These are phyloP conservation scores for Trichoderma orchidacearum DNA, from an alignment of 495 filamentous ascomycete genomes.

Conservation along the genomic window DNA sequence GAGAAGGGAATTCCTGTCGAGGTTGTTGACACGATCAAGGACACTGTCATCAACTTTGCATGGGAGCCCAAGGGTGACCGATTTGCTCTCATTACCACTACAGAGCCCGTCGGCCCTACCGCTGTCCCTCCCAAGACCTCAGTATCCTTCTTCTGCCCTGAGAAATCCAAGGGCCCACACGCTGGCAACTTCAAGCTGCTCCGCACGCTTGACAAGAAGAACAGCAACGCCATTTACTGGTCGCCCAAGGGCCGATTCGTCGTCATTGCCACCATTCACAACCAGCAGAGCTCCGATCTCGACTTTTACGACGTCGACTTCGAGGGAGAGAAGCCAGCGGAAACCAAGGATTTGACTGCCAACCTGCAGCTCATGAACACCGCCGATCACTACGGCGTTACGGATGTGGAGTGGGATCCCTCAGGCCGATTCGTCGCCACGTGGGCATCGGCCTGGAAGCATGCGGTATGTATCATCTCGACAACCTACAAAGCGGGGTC, in stretches of 20 bases:
- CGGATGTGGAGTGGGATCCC: constrained; percentile 95
- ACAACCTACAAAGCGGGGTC: not conserved
- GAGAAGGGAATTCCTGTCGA: constrained; percentile 98
- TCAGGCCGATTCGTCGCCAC: constrained; percentile 88
- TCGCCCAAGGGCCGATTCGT: constrained; percentile 94
- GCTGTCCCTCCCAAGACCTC: constrained; percentile 85
- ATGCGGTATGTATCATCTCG: constrained; percentile 51
- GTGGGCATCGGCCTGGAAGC: constrained; percentile 89
- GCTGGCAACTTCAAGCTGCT: constrained; percentile 92
- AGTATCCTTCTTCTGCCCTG: constrained; percentile 90
- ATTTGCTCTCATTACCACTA: constrained; percentile 93
- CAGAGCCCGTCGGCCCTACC: constrained; percentile 62
- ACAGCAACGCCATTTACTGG: constrained; percentile 98
- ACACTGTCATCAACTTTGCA: constrained; percentile 96
- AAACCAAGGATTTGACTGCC: constrained; percentile 84
- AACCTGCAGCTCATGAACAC: constrained; percentile 89
- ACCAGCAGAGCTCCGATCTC: constrained; percentile 81
- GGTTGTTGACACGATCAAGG: constrained; percentile 92
- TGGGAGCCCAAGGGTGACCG: constrained; percentile 97
- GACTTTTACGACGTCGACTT: constrained; percentile 98
- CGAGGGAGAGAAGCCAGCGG: constrained; percentile 87
- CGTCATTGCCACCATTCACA: constrained; percentile 81
- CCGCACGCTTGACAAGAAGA: constrained; percentile 92
- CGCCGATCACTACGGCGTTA: constrained; percentile 91
- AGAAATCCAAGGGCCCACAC: constrained; percentile 65